These are phyloP conservation scores for Penicillium simplicissimum DNA, from an alignment of 495 filamentous ascomycete genomes.

Conservation along the genomic window DNA sequence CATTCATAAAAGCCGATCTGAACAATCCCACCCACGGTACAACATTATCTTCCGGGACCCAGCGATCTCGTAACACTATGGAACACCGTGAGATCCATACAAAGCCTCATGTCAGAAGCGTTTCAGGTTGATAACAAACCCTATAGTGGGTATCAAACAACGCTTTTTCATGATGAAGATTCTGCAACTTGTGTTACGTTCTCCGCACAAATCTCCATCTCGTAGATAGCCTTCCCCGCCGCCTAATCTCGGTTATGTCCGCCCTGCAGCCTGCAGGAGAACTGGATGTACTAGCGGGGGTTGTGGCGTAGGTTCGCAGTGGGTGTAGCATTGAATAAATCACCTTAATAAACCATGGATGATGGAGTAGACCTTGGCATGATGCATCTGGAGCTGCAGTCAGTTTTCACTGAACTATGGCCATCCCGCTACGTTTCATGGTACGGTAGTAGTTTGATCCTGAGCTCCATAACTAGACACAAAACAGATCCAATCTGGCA, in stretches of 20 bases:
- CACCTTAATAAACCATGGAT: slow-evolving; percentile 2
- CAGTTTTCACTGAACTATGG: neutral
- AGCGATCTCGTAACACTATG: neutral
- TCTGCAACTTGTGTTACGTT: neutral
- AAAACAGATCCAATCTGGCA: neutral
- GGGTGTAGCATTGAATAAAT: neutral
- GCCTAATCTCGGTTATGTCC: neutral
- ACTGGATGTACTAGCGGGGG: slow-evolving; percentile 1
- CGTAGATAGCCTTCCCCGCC: neutral
- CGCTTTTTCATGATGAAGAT: neutral
- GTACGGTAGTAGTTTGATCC: slow-evolving; percentile 8
- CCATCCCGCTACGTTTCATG: slow-evolving; percentile 9
- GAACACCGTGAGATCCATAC: neutral
- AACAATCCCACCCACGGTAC: neutral
- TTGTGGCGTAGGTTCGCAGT: slow-evolving; percentile 1
- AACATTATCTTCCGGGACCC: slow-evolving; percentile 1
- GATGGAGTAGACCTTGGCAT: neutral
- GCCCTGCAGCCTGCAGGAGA: neutral
- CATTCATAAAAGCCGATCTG: slow-evolving; percentile 4
- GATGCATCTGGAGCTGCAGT: slow-evolving; percentile 1
- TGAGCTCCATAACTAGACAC: neutral
- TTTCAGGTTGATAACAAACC: slow-evolving; percentile 19
- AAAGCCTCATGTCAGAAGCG: slow-evolving; percentile 1
- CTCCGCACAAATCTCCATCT: neutral
- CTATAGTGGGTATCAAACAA: neutral